Conservation (phyloP, 345 rosid species). For the Corchorus capsularis region DNA sequence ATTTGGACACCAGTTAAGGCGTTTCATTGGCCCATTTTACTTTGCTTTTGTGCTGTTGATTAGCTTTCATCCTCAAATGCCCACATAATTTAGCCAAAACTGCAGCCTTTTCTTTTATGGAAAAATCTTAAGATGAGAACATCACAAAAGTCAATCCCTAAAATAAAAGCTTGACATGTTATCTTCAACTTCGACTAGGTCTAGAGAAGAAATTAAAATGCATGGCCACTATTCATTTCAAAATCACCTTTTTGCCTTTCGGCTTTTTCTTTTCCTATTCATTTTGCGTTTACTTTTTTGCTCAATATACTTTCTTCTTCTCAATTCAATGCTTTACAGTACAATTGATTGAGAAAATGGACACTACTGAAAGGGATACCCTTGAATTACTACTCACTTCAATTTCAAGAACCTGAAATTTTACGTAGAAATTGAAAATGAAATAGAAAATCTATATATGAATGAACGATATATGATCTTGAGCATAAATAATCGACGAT, state of each 20-base stretch:
- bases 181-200: not conserved
- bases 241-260: not conserved
- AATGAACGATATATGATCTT: not conserved
- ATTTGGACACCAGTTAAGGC: not conserved
- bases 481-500: not conserved
- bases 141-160: not conserved
- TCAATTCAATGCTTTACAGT: not conserved
- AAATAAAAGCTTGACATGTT: constrained; percentile 1
- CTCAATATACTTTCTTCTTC: not conserved
- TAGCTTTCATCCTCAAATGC: not conserved
- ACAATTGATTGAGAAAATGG: not conserved
- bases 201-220: not conserved
- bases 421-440: not conserved
- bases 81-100: not conserved
- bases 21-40: not conserved
- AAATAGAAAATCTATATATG: not conserved
- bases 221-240: not conserved
- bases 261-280: not conserved
- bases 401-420: not conserved
- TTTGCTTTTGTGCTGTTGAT: not conserved
- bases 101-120: not conserved
- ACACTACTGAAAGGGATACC: not conserved
- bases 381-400: not conserved
- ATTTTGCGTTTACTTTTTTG: constrained; percentile 12
- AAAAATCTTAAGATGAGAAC: not conserved